These are phyloP conservation scores for Blastobotrys mokoenaii DNA, from an alignment of 805 yeast genomes.

Conservation along the genomic window DNA sequence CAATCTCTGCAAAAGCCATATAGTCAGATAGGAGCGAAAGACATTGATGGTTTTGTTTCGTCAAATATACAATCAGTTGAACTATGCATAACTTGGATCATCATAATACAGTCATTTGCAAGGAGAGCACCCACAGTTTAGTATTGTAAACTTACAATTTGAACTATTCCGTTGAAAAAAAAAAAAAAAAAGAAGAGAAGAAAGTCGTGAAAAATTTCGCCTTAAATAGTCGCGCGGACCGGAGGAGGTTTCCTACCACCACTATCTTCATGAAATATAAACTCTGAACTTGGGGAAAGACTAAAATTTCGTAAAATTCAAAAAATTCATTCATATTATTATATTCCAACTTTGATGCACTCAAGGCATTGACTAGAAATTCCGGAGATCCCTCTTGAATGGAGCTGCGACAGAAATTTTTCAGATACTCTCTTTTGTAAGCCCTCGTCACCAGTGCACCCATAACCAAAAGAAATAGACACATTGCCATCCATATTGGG, in stretches of 20 bases:
- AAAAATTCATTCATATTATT: neutral
- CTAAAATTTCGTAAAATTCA: too few species aligned
- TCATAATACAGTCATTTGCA: slow-evolving; percentile 4
- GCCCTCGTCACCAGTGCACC: neutral
- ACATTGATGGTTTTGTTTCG: slow-evolving; percentile 7
- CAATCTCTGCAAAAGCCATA: neutral
- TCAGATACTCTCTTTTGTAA: neutral
- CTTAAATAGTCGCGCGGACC: neutral
- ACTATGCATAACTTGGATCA: slow-evolving; percentile 12
- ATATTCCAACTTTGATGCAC: neutral
- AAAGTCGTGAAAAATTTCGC: slow-evolving; percentile 1
- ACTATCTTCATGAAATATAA: neutral
- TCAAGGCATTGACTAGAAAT: neutral
- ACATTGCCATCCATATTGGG: slow-evolving; percentile 1
- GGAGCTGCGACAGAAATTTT: neutral
- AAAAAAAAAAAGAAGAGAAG: neutral
- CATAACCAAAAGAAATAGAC: slow-evolving; percentile 1
- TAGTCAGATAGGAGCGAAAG: slow-evolving; percentile 15
- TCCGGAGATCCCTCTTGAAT: neutral
- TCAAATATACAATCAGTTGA: slow-evolving; percentile 8
- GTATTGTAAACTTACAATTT: neutral
- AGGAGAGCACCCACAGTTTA: neutral
- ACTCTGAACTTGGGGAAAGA: too few species aligned
- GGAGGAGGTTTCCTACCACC: neutral
- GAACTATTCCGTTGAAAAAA: neutral